These are phyloP conservation scores for Ophiocordyceps australis DNA, from an alignment of 2,329 filamentous ascomycete species.

Conservation along the genomic window DNA sequence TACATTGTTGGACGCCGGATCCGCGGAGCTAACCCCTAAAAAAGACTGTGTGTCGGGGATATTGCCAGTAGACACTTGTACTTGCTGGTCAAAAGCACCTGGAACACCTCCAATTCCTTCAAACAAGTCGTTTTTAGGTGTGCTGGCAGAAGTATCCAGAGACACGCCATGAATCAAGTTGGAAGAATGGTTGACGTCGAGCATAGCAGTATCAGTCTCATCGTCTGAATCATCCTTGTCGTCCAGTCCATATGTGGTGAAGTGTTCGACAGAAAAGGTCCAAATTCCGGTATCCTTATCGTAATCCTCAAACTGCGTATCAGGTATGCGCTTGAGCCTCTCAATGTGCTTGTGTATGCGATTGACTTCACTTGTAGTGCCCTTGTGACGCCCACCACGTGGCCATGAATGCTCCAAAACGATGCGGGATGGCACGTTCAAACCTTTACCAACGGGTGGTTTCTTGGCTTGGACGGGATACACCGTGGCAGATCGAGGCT, in stretches of 20 bases:
- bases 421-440: constrained; percentile 83
- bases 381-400: constrained; percentile 40
- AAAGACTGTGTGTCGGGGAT: constrained; percentile 52
- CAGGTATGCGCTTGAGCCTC: constrained; percentile 58
- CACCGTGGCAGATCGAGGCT: constrained; percentile 68
- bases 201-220: too few relatives aligned
- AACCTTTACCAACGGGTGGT: constrained; percentile 65
- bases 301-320: constrained; percentile 72
- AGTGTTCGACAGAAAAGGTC: constrained; percentile 89
- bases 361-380: constrained; percentile 33
- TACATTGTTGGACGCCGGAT: constrained; percentile 48
- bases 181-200: too few relatives aligned
- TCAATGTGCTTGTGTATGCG: constrained; percentile 67
- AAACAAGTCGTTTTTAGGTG: constrained; percentile 26
- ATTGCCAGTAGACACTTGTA: constrained; percentile 35
- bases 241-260: constrained; percentile 84
- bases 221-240: constrained; percentile 59
- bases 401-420: constrained; percentile 90
- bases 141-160: constrained; percentile 7
- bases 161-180: constrained; percentile 4
- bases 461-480: constrained; percentile 65
- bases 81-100: constrained; percentile 59
- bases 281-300: constrained; percentile 66
- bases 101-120: constrained; percentile 51
- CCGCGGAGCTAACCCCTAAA: constrained; percentile 85